Base-by-base conservation (phyloP, 169 alveolate genomes). In the Cryptosporidium sp. region DNA sequence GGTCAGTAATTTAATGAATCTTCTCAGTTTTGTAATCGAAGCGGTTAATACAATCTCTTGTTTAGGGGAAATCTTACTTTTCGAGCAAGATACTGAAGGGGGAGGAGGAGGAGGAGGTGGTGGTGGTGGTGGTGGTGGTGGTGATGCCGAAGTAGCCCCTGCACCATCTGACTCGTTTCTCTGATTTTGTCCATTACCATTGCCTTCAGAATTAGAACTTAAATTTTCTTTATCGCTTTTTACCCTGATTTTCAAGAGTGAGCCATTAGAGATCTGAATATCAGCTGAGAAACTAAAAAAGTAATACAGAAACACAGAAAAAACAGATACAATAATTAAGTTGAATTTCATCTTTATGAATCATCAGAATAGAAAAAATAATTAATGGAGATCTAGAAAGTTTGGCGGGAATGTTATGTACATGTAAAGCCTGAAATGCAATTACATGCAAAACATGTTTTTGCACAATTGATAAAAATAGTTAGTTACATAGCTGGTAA, bases 71-170 rank as follows among this genome's bases (percentile, higher is more conserved):
- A 12, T 12, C 55, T 18, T 7, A 8, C 10, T 21, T 14, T 9
- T 5, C 50, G n/a, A n/a, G 10, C 41, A 10, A 16, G 16, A 9
- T 33, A 31, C n/a, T 21, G 37, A 10, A 5, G 69, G 65, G 7
- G 84, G 80, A 0, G 50, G 62, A 0, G 62, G 80, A 2, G 80
- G 62, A 18, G 80, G 80, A 7, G 80, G 75, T 18, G 73, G 73
- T 37, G 50, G 71, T 33, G 50, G 50, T 26, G 50, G 50, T 35
- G 50, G 71, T 16, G 71, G 50, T 26, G 71, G 50, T 21, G 52
- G 52, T 6, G 26, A 39, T 8, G 31, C 0, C 9, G 7, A 12
- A 35, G 50, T 3, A 55, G 35, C 67, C 21, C 18, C 67, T 16
- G 1, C n/a, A n/a, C 1, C 0, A 3, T 21, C 67, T 55, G 8